Percentiles rank a stretch among this genome's conserved stretches.
Conservation (phyloP, 768 basidiomycete genomes). For the Rhodotorula babjevae region DNA sequence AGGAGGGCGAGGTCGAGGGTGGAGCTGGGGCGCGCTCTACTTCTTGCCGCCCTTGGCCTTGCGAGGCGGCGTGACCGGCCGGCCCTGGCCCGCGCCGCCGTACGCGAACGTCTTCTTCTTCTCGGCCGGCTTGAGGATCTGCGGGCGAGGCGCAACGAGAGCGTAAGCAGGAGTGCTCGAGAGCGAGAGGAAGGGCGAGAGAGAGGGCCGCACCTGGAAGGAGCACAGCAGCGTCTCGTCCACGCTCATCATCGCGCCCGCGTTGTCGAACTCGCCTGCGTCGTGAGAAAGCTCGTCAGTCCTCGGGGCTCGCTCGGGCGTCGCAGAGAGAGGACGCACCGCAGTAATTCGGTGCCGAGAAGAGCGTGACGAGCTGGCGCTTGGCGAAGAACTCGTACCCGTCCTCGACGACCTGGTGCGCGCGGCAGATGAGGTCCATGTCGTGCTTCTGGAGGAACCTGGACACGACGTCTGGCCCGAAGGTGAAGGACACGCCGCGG, state of each 20-base stretch:
- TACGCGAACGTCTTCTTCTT: conserved; percentile 83
- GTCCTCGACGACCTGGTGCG: conserved; percentile 98
- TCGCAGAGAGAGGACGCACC: not conserved
- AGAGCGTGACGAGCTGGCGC: conserved; percentile 89
- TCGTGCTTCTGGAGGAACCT: conserved; percentile 99
- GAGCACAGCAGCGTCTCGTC: conserved; percentile 95
- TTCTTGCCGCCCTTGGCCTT: conserved; percentile 92
- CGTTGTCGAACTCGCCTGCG: conserved; percentile 90
- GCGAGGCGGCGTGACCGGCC: conserved; percentile 90
- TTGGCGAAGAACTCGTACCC: conserved; percentile 99
- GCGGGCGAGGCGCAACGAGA: conserved; percentile 2
- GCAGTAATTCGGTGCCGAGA: conserved; percentile 69
- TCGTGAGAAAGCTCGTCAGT: conserved; percentile 63
- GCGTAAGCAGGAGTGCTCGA: conserved; percentile 5
- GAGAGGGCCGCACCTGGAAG: conserved; percentile 69
- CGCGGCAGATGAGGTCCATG: conserved; percentile 98
- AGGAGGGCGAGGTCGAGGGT: not conserved
- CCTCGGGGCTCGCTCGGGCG: too few relatives aligned
- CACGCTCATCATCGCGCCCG: conserved; percentile 99
- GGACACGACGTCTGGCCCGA: conserved; percentile 95
- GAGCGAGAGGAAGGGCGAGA: not conserved
- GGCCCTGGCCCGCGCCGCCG: conserved; percentile 65
- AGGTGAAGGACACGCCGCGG: conserved; percentile 96
- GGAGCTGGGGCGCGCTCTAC: conserved; percentile 8
- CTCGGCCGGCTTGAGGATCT: conserved; percentile 99